Conservation (phyloP, 306 rosid genomes). For the Quercus glauca region DNA sequence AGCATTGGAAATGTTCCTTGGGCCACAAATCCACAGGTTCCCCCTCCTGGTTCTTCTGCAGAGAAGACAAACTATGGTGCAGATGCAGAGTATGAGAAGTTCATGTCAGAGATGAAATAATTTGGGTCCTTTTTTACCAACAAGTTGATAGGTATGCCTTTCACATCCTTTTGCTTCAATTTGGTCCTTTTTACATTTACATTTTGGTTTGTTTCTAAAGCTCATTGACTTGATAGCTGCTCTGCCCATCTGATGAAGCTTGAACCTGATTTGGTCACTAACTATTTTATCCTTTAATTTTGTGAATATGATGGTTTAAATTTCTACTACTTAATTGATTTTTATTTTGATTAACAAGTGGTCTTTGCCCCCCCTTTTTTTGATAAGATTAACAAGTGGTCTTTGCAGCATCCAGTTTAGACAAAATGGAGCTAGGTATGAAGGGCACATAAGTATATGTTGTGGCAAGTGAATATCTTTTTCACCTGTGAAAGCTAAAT, state of each 20-base stretch:
- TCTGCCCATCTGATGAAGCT: slow-evolving; percentile 9
- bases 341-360: background rate
- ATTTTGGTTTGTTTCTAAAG: background rate
- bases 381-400: background rate
- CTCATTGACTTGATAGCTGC: slow-evolving; percentile 6
- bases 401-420: slow-evolving; percentile 7
- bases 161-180: slow-evolving; percentile 7
- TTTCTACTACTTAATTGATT: slow-evolving; percentile 12
- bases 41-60: slow-evolving; percentile 56
- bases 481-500: background rate
- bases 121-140: slow-evolving; percentile 11
- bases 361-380: background rate
- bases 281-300: background rate
- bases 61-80: slow-evolving; percentile 66
- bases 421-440: background rate
- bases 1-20: slow-evolving; percentile 64
- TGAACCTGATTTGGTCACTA: background rate
- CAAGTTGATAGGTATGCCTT: slow-evolving; percentile 5
- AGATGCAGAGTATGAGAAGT: slow-evolving; percentile 91
- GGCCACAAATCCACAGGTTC: slow-evolving; percentile 64
- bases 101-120: slow-evolving; percentile 99
- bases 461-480: background rate
- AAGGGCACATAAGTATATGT: background rate
- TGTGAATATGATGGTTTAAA: background rate
- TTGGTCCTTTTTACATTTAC: background rate